Evolutionary conservation across 75 land plant species (phyloP), one percentile per base, ranked within the genome.

Genomic region (Adiantum capillusveneris): DNA sequence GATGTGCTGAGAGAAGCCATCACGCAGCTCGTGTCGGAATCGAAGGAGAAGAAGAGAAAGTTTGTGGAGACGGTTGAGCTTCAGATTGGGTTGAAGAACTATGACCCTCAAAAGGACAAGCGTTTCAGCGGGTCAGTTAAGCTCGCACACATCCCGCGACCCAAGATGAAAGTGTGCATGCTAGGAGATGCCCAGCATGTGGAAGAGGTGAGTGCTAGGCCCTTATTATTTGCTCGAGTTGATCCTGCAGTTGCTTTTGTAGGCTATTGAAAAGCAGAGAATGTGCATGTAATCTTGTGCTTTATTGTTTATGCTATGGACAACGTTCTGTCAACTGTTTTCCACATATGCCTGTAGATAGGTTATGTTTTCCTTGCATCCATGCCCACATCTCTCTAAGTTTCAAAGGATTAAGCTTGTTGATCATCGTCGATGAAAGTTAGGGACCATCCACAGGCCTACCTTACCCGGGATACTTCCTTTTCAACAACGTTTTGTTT

Each of bases 11-110:
- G 87, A 53, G 89, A 86, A 53, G 87, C 87, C 26, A 80, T 86
- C 65, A 31, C 87, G 5, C 56, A 45, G 25, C 30, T 86, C 9
- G 21, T 53, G 9, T 27, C 22, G 0, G 78, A 65, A 13, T 37
- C 59, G 0, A 70, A 72, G 44, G 87, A 86, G 76, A 86, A 86
- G 65, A 56, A 71, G 13, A 67, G 86, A 11, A 86, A 86, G 28
- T 83, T 86, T 31, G 54, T 59, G 21, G 87, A 86, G 72, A 86
- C 87, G 2, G 68, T 86, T 22, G 89, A 86, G 58, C 75, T 86
- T 1, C 89, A 86, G 63, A 83, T 86, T 57, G 87, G 89, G 0
- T 65, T 85, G 60, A 85, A 80, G 72, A 80, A 80, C 49, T 80
- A 80, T 61, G 83, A 80, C 22, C 83, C 83, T 16, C 83, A 80